These are phyloP conservation scores for Cutaneotrichosporon mucoides DNA, from an alignment of 1,284 basidiomycete species.

Conservation along the genomic window DNA sequence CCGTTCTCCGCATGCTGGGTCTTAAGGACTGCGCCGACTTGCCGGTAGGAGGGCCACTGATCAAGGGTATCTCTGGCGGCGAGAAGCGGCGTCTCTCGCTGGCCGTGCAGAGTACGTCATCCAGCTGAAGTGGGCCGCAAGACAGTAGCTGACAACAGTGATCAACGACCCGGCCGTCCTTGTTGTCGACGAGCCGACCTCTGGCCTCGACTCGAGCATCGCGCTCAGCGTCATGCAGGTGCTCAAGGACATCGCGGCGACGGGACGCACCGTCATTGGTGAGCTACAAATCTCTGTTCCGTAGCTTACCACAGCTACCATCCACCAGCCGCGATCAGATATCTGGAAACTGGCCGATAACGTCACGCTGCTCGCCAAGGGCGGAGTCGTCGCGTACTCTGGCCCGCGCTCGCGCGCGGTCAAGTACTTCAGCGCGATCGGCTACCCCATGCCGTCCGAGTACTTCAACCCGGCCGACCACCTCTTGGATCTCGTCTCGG, in stretches of 20 bases:
- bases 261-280: constrained; percentile 55
- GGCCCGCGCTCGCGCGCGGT: constrained; percentile 35
- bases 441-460: constrained; percentile 45
- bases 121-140: neutral
- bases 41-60: constrained; percentile 54
- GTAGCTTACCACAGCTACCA: constrained; percentile 43
- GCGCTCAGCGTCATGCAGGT: constrained; percentile 51
- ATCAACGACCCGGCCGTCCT: constrained; percentile 53
- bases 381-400: constrained; percentile 50
- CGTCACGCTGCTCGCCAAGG: constrained; percentile 54
- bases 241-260: constrained; percentile 53
- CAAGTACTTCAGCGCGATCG: constrained; percentile 40
- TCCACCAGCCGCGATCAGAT: constrained; percentile 57
- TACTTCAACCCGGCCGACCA: constrained; percentile 50
- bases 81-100: constrained; percentile 57
- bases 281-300: neutral
- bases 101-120: constrained; percentile 51
- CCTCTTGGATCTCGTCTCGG: constrained; percentile 49
- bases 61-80: constrained; percentile 56
- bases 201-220: constrained; percentile 55
- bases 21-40: constrained; percentile 55
- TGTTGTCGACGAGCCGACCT: constrained; percentile 52
- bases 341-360: constrained; percentile 54
- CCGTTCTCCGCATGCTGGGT: constrained; percentile 54
- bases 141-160: constrained; percentile 23